A percentile compares a stretch with the other conserved stretches of the same genome.
These are phyloP conservation scores for Podospora pseudopauciseta DNA, from an alignment of 495 filamentous ascomycete genomes.

Conservation along the genomic window DNA sequence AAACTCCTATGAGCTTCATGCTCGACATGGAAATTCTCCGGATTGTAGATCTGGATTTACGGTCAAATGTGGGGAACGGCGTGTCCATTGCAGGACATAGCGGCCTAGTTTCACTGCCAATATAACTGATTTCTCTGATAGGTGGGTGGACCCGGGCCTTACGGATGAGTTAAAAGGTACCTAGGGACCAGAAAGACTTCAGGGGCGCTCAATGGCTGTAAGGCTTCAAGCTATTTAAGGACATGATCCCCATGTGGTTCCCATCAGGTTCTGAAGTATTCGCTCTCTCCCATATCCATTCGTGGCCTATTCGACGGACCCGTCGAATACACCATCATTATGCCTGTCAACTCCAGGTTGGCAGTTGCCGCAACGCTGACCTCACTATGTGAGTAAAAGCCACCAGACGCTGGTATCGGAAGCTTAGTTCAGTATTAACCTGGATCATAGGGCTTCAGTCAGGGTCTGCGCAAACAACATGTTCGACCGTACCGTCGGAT, in stretches of 20 bases:
- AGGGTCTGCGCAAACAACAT: conserved; percentile 28
- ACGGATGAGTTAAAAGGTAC: background rate
- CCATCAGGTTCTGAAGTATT: background rate
- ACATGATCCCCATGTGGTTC: background rate
- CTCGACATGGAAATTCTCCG: background rate
- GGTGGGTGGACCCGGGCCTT: too few relatives aligned
- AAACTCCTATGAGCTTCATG: background rate
- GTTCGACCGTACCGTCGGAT: conserved; percentile 39
- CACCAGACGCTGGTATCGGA: too few relatives aligned
- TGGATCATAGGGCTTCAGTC: conserved; percentile 16
- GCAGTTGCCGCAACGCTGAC: conserved; percentile 7
- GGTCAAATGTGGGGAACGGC: conserved; percentile 1
- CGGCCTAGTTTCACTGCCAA: background rate
- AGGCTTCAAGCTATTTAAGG: background rate
- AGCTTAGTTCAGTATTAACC: background rate
- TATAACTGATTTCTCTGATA: background rate
- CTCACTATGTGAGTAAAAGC: conserved; percentile 16
- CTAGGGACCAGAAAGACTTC: background rate
- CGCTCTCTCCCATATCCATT: background rate
- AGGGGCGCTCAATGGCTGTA: background rate
- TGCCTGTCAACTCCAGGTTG: conserved; percentile 18
- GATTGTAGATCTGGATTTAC: background rate
- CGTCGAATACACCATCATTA: background rate
- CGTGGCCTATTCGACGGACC: background rate
- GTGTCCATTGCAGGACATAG: background rate